Base-by-base conservation (phyloP, 164 flowering plant genomes). In the Liquidambar formosana region DNA sequence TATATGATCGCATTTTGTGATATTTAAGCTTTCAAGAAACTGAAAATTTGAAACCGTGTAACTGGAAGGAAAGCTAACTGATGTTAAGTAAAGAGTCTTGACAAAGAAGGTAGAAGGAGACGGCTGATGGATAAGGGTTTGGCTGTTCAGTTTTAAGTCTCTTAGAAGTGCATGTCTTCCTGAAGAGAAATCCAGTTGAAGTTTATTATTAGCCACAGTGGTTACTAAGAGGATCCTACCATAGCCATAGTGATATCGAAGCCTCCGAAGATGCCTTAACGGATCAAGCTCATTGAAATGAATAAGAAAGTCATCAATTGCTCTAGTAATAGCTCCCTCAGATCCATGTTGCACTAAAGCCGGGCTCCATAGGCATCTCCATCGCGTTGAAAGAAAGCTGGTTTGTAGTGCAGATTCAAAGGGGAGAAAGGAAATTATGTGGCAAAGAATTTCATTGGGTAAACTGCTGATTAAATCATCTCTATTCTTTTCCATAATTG, bases 371-470 rank as follows among this genome's bases (percentile, higher is more conserved):
- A 77, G 44, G 10, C 43, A 10, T 41, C 71, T 72, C 76, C 76
- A 77, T 51, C 79, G 16, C 0, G 41, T 61, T 0, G 80, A 77
- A 5, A 77, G 76, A 14, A 73, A 61, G 52, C 60, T 59, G 25
- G 80, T 77, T 49, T 73, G 71, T 0, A 46, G 56, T 3, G 74
- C 76, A 49, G 80, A 71, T 61, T 66, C 71, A 25, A 63, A 62
- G 8, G 80, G 80, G 10, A 73, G 71, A 12, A 61, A 66, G 16
- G 76, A 66, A 15, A 73, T 56, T 10, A 77, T 73, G 45, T 16
- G 64, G 26, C 57, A 49, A 10, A 77, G 76, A 1, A 73, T 47
- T 33, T 69, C 80, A 66, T 69, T 65, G 0, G 80, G 74, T 22
- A 77, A 66, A 1, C 53, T 62, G 45, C 74, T 69, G 19, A 77